Evolutionary conservation across 495 filamentous ascomycete genomes (phyloP).

Genomic region (Hypoxylon crocopeplum): DNA sequence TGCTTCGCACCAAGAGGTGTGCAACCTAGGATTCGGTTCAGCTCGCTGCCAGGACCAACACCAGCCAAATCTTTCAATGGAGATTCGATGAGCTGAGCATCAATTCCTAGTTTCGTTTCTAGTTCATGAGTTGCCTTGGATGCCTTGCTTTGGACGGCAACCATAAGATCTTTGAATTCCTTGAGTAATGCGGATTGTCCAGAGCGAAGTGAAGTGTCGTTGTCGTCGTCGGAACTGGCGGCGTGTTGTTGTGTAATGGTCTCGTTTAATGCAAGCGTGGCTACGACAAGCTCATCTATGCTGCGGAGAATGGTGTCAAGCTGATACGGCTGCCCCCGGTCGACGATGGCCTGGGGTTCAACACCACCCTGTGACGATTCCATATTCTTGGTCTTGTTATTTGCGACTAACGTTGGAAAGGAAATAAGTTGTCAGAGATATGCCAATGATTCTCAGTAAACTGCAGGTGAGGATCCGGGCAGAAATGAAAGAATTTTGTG

Average conservation of each 20-base stretch:
- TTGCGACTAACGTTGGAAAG: too few species aligned
- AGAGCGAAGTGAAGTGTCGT: not conserved
- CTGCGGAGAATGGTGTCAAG: slow-evolving; percentile 3
- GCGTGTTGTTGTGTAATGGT: not conserved
- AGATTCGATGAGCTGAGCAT: not conserved
- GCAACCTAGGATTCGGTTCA: slow-evolving; percentile 10
- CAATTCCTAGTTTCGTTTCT: not conserved
- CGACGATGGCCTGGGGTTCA: not conserved
- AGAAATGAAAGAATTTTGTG: too few species aligned
- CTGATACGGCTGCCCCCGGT: not conserved
- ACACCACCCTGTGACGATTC: not conserved
- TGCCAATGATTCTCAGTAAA: too few species aligned
- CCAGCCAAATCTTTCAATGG: slow-evolving; percentile 10
- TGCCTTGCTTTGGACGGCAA: slow-evolving; percentile 9
- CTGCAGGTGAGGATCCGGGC: too few species aligned
- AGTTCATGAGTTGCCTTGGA: slow-evolving; percentile 15
- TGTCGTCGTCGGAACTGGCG: too few species aligned
- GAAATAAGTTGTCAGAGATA: too few species aligned
- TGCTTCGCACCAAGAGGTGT: not conserved
- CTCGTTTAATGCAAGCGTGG: not conserved
- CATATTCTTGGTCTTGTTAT: slow-evolving; percentile 1
- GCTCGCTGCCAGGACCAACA: not conserved
- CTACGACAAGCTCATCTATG: slow-evolving; percentile 20
- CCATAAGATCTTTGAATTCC: slow-evolving; percentile 24
- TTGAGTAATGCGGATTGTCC: slow-evolving; percentile 3